Evolutionary conservation across 306 rosid genomes (phyloP).

Genomic region (Malus asiatica): DNA sequence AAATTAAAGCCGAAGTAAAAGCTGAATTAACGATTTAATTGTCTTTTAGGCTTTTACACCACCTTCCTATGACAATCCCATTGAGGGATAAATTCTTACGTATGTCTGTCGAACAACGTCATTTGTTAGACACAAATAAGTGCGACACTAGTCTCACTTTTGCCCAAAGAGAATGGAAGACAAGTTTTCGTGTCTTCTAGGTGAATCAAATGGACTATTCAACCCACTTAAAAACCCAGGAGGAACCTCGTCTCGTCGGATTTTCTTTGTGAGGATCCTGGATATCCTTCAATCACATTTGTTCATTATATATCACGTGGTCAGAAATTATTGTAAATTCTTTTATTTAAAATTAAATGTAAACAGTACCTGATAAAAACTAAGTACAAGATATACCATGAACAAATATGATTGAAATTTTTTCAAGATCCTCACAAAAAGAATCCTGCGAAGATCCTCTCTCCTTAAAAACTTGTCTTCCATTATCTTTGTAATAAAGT

Average conservation of each 20-base stretch:
- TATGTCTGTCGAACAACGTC: neutral
- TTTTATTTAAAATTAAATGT: no score
- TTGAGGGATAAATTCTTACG: neutral
- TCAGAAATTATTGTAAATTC: no score
- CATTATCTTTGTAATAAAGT: neutral
- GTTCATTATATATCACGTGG: accelerated
- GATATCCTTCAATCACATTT: accelerated
- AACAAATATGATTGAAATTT: accelerated
- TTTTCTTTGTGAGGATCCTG: accelerated
- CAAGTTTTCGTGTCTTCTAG: no score
- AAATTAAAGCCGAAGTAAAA: neutral
- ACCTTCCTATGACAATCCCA: neutral
- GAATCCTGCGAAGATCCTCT: accelerated
- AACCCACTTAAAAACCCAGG: no score
- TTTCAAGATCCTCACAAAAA: accelerated
- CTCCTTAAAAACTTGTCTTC: no score
- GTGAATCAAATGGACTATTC: no score
- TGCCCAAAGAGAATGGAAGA: no score
- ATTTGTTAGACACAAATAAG: no score
- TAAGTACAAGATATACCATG: accelerated
- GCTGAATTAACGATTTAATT: neutral
- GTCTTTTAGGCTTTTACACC: neutral
- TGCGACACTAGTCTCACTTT: no score
- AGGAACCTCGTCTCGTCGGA: accelerated
- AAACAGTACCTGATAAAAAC: accelerated